phyloP scores from a whole-genome alignment of 371 early-diverging fungal genomes.

The Coemansia sp. region DNA sequence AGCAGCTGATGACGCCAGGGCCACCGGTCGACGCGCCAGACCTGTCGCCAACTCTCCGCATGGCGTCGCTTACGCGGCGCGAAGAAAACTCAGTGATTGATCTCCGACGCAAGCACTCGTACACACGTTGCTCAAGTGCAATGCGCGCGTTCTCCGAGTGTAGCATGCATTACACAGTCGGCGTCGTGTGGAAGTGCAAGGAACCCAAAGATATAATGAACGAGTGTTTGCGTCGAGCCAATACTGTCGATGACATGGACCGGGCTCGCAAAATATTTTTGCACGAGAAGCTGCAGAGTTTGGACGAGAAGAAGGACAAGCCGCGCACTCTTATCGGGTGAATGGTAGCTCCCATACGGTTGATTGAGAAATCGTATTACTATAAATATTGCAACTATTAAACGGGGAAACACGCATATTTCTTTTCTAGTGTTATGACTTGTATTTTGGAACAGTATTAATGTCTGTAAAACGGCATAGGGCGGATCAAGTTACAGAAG shows the following conservation, averaged over 20 bases:
- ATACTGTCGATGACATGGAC: constrained; percentile 88
- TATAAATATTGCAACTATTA: not conserved
- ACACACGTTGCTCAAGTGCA: constrained; percentile 65
- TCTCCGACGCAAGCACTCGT: constrained; percentile 89
- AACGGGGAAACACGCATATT: too few relatives aligned
- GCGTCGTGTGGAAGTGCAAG: constrained; percentile 86
- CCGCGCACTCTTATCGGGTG: constrained; percentile 75
- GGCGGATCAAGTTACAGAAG: not conserved
- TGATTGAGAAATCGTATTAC: not conserved
- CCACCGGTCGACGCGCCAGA: constrained; percentile 36
- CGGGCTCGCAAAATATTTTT: constrained; percentile 84
- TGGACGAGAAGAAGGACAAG: constrained; percentile 65
- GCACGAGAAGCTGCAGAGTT: constrained; percentile 75
- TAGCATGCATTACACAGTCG: constrained; percentile 79
- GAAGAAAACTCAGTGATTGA: constrained; percentile 53
- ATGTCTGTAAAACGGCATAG: not conserved
- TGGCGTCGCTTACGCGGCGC: constrained; percentile 38
- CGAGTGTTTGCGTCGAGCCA: constrained; percentile 82
- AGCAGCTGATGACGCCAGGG: constrained; percentile 40
- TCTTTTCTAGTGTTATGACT: not conserved
- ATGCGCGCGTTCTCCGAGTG: constrained; percentile 74
- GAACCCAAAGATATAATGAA: constrained; percentile 74
- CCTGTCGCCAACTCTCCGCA: constrained; percentile 22
- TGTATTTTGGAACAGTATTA: not conserved
- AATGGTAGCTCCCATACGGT: constrained; percentile 18